Base-by-base conservation (phyloP, 495 filamentous ascomycete genomes). In the Penicillium angulare region DNA sequence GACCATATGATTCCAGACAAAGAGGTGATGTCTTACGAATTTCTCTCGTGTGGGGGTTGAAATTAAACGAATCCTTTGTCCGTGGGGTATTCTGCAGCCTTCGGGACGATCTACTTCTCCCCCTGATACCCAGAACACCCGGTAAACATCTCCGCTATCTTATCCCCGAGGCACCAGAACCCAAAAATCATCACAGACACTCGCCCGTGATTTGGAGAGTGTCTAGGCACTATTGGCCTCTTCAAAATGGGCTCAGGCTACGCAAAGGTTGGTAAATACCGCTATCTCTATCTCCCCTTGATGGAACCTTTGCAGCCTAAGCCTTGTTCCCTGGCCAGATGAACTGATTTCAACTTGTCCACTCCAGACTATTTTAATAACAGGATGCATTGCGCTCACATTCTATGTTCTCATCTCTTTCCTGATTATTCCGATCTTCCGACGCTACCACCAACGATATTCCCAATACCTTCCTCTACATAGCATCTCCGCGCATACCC, bases 281-380 rank as follows among this genome's bases (percentile, higher is more conserved):
- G n/a, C n/a, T n/a, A n/a, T n/a, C n/a, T n/a, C n/a, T n/a, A n/a
- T n/a, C n/a, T n/a, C n/a, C n/a, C n/a, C n/a, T n/a, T n/a, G n/a
- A n/a, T n/a, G n/a, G n/a, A n/a, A n/a, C n/a, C n/a, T n/a, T n/a
- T n/a, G n/a, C n/a, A n/a, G n/a, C n/a, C n/a, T n/a, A n/a, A n/a
- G n/a, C n/a, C n/a, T n/a, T n/a, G n/a, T n/a, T n/a, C n/a, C n/a
- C n/a, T n/a, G n/a, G n/a, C n/a, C n/a, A n/a, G n/a, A n/a, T n/a
- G n/a, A n/a, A n/a, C n/a, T n/a, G n/a, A n/a, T n/a, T n/a, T n/a
- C n/a, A n/a, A n/a, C n/a, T n/a, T n/a, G n/a, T n/a, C n/a, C n/a
- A n/a, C n/a, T n/a, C n/a, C n/a, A 96, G 90, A 89, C 86, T 3
- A 68, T 96, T 39, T 66, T 92, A 55, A 74, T 92, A 42, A 91